Evolutionary conservation across 768 basidiomycete species (phyloP), one percentile per base, ranked within the genome.

Genomic region (Agrocybe chaxingu): DNA sequence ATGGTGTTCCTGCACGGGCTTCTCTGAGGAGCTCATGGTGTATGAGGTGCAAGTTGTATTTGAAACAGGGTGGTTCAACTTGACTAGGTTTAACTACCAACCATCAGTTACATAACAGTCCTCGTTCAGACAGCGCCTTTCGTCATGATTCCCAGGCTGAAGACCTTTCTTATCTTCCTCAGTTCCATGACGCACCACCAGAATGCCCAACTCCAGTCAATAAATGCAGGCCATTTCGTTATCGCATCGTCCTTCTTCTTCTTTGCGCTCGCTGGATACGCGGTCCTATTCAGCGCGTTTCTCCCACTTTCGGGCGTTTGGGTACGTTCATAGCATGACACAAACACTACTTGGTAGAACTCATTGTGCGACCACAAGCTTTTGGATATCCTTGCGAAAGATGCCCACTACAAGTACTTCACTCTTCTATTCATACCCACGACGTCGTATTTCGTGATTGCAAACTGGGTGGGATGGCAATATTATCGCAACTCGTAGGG

Each of bases 401-500:
- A 96, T 70, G 81, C 73, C 18, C 91, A 97, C 63, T 96, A 96
- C 82, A 95, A 94, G 70, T 97, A 96, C 68, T 82, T 96, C 57
- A 60, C 70, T 30, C 68, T 94, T 8, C 70, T 97, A 35, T 73
- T 94, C 39, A 78, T 98, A 40, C 93, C 96, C 9, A 85, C 85
- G 7, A 81, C 78, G 8, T 76, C 87, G 36, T 94, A 92, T 69
- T 96, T 94, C 66, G 89, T 92, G 47, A 98, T 98, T 60, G 92
- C 93, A 37, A 98, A 98, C 62, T 98, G 96, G 96, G 91, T 96
- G 35, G 95, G 95, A 37, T 98, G 94, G 93, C 93, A 98, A 67
- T 97, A 92, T 67, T 98, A 92, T 65, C 83, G 89, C 39, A 93
- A 94, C 66, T 92, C 92, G 8, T 95, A 67, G 53, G 24, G 24